phyloP scores from a whole-genome alignment of 805 yeast genomes.

The Pichia californica region DNA sequence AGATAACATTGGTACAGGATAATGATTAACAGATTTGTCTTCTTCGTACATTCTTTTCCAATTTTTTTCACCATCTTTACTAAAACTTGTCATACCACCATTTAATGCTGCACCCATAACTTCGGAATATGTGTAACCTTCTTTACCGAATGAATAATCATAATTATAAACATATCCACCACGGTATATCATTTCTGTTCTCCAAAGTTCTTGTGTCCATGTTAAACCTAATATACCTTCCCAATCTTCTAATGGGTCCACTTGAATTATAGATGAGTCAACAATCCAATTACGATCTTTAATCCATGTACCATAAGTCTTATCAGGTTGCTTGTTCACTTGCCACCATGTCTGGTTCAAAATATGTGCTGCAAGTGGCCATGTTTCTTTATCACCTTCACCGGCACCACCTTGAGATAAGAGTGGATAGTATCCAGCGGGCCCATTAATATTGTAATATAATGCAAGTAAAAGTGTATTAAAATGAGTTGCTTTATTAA shows the following conservation, averaged over 20 bases:
- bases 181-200: conserved; percentile 9
- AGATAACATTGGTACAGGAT: conserved; percentile 11
- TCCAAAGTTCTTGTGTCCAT: conserved; percentile 11
- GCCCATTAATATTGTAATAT: conserved; percentile 63
- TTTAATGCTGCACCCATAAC: conserved; percentile 9
- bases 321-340: conserved; percentile 29
- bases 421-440: conserved; percentile 49
- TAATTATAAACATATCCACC: conserved; percentile 17
- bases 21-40: conserved; percentile 7
- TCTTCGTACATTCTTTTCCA: conserved; percentile 7
- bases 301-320: conserved; percentile 18
- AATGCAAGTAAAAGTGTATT: conserved; percentile 50
- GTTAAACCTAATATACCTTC: conserved; percentile 10
- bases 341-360: conserved; percentile 43
- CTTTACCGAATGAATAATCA: conserved; percentile 17
- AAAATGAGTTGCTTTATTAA: conserved; percentile 52
- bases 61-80: conserved; percentile 4
- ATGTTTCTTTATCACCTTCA: conserved; percentile 75
- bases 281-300: conserved; percentile 14
- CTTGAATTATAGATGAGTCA: conserved; percentile 23
- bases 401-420: conserved; percentile 59
- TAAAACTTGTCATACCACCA: conserved; percentile 7
- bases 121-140: conserved; percentile 9
- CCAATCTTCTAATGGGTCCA: conserved; percentile 25
- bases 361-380: conserved; percentile 54